Conservation (phyloP, 2,329 filamentous ascomycete species). For the Beauveria caledonica region DNA sequence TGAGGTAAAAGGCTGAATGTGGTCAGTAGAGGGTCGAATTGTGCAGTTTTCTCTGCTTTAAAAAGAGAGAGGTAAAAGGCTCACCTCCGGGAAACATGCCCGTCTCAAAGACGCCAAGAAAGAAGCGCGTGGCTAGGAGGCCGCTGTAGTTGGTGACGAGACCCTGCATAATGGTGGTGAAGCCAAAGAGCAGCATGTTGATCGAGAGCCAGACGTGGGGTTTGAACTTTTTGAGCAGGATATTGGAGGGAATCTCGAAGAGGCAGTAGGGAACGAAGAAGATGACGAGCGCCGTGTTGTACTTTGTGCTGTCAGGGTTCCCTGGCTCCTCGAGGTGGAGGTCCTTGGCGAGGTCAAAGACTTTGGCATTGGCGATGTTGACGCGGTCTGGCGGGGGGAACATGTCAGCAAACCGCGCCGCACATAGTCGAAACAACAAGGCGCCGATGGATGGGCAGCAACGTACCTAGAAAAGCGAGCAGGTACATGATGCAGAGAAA, state of each 20-base stretch:
- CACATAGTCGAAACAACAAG: background rate
- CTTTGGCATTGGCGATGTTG: slow-evolving; percentile 70
- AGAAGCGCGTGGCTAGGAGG: slow-evolving; percentile 73
- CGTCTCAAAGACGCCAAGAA: slow-evolving; percentile 69
- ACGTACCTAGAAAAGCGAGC: slow-evolving; percentile 54
- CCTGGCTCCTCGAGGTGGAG: slow-evolving; percentile 44
- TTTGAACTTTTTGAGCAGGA: slow-evolving; percentile 28
- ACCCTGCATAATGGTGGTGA: slow-evolving; percentile 68
- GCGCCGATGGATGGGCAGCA: background rate
- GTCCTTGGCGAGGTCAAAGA: slow-evolving; percentile 57
- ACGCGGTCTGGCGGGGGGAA: slow-evolving; percentile 46
- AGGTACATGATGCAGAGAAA: slow-evolving; percentile 66
- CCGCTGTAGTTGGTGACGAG: slow-evolving; percentile 70
- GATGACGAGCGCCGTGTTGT: slow-evolving; percentile 69
- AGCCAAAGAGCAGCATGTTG: slow-evolving; percentile 80
- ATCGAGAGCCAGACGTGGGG: slow-evolving; percentile 65
- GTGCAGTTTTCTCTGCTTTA: background rate
- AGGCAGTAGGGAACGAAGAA: slow-evolving; percentile 75
- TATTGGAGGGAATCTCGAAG: slow-evolving; percentile 55
- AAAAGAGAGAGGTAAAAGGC: slow-evolving; percentile 10
- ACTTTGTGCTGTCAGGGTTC: slow-evolving; percentile 48
- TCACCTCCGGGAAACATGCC: slow-evolving; percentile 55
- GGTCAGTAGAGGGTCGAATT: slow-evolving; percentile 28
- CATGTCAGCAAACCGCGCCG: background rate
- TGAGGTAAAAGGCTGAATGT: slow-evolving; percentile 51